These are phyloP conservation scores for Endoconidiophora polonica DNA, from an alignment of 2,329 filamentous ascomycete species.

Conservation along the genomic window DNA sequence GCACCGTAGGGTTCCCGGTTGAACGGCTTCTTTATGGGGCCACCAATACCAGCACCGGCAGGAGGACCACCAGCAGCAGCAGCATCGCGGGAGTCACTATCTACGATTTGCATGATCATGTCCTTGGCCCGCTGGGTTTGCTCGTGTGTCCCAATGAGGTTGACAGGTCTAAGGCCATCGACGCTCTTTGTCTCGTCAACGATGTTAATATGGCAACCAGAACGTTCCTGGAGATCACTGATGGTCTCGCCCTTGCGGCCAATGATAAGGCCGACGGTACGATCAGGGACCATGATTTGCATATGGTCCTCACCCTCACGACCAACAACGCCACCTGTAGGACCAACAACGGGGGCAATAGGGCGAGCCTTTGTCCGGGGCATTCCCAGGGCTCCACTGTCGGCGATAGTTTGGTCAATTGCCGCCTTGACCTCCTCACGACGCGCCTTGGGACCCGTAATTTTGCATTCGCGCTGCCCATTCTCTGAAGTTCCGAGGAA, in stretches of 20 bases:
- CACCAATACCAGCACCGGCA: slow-evolving; percentile 19
- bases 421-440: slow-evolving; percentile 65
- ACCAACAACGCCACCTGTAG: slow-evolving; percentile 27
- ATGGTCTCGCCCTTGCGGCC: slow-evolving; percentile 90
- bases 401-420: slow-evolving; percentile 50
- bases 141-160: slow-evolving; percentile 64
- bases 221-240: slow-evolving; percentile 76
- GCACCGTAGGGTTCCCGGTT: slow-evolving; percentile 7
- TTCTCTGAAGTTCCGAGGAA: slow-evolving; percentile 66
- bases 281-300: slow-evolving; percentile 89
- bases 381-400: slow-evolving; percentile 29
- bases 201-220: slow-evolving; percentile 91
- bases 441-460: slow-evolving; percentile 55
- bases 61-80: slow-evolving; percentile 18
- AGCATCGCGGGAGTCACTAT: slow-evolving; percentile 61
- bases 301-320: slow-evolving; percentile 71
- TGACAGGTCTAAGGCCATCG: slow-evolving; percentile 76
- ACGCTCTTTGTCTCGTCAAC: slow-evolving; percentile 85
- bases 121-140: slow-evolving; percentile 68
- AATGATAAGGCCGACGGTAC: slow-evolving; percentile 83
- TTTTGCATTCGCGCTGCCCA: slow-evolving; percentile 70
- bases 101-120: slow-evolving; percentile 82
- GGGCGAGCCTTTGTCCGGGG: slow-evolving; percentile 16
- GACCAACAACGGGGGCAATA: neutral
- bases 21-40: slow-evolving; percentile 15